phyloP scores from a whole-genome alignment of 140 eudicot genomes.

The Senecio squalidus region DNA sequence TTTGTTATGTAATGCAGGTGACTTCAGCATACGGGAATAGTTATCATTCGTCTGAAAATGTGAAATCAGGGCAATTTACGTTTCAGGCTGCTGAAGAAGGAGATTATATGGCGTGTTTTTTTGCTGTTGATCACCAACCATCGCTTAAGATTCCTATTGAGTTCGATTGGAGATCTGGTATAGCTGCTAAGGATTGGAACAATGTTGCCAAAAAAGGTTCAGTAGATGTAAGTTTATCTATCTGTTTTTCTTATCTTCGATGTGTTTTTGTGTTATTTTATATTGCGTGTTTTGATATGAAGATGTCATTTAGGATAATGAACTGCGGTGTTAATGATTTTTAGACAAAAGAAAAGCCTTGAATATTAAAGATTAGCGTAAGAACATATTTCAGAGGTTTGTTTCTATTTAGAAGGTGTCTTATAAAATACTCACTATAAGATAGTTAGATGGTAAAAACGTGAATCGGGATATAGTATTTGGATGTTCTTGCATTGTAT shows the following conservation, averaged over 20 bases:
- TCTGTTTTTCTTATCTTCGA: slow-evolving; percentile 1
- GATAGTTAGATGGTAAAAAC: too few relatives aligned
- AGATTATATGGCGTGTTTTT: slow-evolving; percentile 76
- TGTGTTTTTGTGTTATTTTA: neutral
- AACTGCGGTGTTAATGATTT: neutral
- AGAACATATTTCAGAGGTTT: neutral
- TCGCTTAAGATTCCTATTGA: slow-evolving; percentile 42
- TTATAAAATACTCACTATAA: too few relatives aligned
- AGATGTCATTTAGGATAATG: slow-evolving; percentile 1
- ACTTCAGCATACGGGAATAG: slow-evolving; percentile 54
- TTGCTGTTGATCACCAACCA: slow-evolving; percentile 52
- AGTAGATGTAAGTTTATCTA: slow-evolving; percentile 36
- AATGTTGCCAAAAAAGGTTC: slow-evolving; percentile 67
- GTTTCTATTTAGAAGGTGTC: neutral
- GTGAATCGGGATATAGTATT: too few relatives aligned
- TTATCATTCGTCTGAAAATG: slow-evolving; percentile 57
- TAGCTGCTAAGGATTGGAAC: slow-evolving; percentile 73
- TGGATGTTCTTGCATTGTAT: too few relatives aligned
- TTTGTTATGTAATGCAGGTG: slow-evolving; percentile 40
- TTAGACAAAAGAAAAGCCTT: neutral
- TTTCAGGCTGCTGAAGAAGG: slow-evolving; percentile 65
- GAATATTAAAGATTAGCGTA: neutral
- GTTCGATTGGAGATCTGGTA: slow-evolving; percentile 69
- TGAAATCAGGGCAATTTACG: slow-evolving; percentile 60
- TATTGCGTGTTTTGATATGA: neutral